phyloP scores from a whole-genome alignment of 1,284 basidiomycete species.

The Clitocybe nebularis region DNA sequence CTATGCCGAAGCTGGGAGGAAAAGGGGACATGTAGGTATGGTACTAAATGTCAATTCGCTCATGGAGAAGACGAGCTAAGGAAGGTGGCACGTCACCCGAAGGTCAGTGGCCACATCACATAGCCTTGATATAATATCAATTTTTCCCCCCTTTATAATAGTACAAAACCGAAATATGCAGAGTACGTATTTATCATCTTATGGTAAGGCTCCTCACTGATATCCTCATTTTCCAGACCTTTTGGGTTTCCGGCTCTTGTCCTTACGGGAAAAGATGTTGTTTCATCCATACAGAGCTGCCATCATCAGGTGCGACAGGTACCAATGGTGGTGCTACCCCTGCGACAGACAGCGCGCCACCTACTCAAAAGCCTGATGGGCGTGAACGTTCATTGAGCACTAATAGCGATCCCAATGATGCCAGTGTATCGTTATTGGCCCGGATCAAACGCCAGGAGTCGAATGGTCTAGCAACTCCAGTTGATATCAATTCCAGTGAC shows the following conservation, averaged over 20 bases:
- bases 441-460: constrained; percentile 63
- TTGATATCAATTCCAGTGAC: constrained; percentile 37
- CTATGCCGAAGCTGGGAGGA: constrained; percentile 92
- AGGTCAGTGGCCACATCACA: constrained; percentile 44
- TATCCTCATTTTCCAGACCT: constrained; percentile 50
- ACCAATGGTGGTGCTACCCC: constrained; percentile 31
- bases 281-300: constrained; percentile 85
- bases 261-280: constrained; percentile 88
- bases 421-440: constrained; percentile 64
- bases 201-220: constrained; percentile 11
- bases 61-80: constrained; percentile 87
- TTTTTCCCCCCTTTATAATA: constrained; percentile 26
- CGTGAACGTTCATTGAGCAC: constrained; percentile 67
- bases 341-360: constrained; percentile 46
- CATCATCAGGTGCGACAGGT: constrained; percentile 47
- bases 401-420: constrained; percentile 74
- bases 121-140: constrained; percentile 10
- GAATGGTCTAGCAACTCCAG: constrained; percentile 36
- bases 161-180: constrained; percentile 92
- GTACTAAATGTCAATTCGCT: constrained; percentile 85
- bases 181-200: constrained; percentile 44
- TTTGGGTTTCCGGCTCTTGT: constrained; percentile 88
- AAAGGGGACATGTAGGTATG: constrained; percentile 85
- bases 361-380: constrained; percentile 48
- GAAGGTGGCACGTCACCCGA: constrained; percentile 78